Conservation (phyloP, 2,329 filamentous ascomycete genomes). For the Claviceps monticola region DNA sequence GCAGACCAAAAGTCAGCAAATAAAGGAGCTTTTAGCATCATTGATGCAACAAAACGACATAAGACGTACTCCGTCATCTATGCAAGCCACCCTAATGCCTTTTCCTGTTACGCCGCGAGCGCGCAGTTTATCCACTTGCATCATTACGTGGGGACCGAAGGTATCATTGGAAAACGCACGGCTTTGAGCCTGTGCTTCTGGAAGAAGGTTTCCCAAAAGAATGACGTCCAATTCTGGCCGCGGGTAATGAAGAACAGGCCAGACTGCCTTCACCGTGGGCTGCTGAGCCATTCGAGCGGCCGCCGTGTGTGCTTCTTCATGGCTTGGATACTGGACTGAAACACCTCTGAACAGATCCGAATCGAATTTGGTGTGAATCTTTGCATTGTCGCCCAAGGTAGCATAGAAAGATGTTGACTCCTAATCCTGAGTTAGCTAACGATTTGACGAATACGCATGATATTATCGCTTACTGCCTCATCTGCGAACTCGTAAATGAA, state of each 20-base stretch:
- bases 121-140: constrained; percentile 8
- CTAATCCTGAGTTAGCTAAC: not conserved
- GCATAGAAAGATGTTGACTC: not conserved
- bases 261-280: not conserved
- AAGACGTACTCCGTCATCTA: constrained; percentile 21
- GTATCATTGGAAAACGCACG: not conserved
- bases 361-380: not conserved
- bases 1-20: constrained; percentile 7
- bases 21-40: too few species aligned
- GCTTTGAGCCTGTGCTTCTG: not conserved
- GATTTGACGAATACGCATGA: not conserved
- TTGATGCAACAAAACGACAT: not conserved
- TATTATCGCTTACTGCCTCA: not conserved
- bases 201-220: not conserved
- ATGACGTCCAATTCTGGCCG: not conserved
- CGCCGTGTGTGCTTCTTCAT: not conserved
- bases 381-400: not conserved
- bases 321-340: not conserved
- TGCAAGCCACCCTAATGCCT: constrained; percentile 7
- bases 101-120: constrained; percentile 7
- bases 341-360: not conserved
- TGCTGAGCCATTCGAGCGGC: not conserved
- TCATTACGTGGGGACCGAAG: constrained; percentile 8
- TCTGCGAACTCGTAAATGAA: constrained; percentile 1
- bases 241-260: not conserved